Conservation (phyloP, 2,329 filamentous ascomycete species). For the Curvularia verruculosa region DNA sequence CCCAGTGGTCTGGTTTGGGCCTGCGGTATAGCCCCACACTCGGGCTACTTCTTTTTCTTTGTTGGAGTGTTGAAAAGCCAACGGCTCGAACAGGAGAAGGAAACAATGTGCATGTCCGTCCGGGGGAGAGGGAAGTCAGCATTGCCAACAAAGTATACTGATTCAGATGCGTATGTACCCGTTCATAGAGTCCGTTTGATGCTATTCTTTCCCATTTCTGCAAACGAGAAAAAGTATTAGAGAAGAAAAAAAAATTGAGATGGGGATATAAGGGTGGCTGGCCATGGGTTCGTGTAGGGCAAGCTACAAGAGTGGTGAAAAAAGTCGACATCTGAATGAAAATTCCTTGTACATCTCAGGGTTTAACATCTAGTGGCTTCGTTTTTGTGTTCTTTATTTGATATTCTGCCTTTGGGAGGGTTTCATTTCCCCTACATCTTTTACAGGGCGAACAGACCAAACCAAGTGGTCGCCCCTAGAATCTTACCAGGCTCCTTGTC, state of each 20-base stretch:
- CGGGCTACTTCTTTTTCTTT: neutral
- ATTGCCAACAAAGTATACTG: slow-evolving; percentile 11
- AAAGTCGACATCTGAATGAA: neutral
- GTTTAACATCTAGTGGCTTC: neutral
- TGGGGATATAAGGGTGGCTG: slow-evolving; percentile 9
- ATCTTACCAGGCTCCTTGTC: neutral
- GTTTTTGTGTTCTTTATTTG: neutral
- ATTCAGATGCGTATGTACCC: slow-evolving; percentile 9
- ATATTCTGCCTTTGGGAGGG: neutral
- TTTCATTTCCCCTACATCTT: neutral
- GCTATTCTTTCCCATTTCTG: slow-evolving; percentile 7
- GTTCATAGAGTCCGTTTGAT: slow-evolving; percentile 21
- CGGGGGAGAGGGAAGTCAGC: slow-evolving; percentile 19
- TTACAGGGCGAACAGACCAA: neutral
- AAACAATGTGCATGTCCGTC: slow-evolving; percentile 13
- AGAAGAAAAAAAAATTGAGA: neutral
- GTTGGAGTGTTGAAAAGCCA: slow-evolving; percentile 9
- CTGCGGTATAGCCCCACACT: neutral
- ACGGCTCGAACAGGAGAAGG: slow-evolving; percentile 7
- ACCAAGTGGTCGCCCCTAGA: neutral
- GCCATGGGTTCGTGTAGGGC: neutral
- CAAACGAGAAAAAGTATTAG: neutral
- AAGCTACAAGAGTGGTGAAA: neutral
- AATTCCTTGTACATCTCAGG: neutral
- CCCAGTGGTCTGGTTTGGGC: neutral